Percentiles rank a stretch among this genome's conserved stretches.
Evolutionary conservation across 2,329 filamentous ascomycete genomes (phyloP).

Genomic region (Aphanoascus verrucosus): DNA sequence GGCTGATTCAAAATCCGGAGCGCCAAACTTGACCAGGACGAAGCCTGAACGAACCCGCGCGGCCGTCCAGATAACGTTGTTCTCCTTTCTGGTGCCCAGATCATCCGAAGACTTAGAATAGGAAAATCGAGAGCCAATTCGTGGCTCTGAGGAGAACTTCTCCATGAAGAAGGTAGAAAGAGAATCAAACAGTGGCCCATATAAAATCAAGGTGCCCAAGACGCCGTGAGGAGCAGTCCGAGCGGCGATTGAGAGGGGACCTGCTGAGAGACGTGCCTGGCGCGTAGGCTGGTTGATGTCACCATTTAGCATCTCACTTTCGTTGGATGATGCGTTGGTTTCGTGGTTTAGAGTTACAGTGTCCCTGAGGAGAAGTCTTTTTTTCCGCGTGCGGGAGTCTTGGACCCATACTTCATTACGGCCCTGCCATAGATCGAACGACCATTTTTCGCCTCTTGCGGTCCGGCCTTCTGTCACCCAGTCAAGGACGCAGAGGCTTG

Average conservation of each 20-base stretch:
- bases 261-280: not conserved
- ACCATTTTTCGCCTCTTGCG: constrained; percentile 83
- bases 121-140: constrained; percentile 71
- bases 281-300: not conserved
- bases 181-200: constrained; percentile 56
- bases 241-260: constrained; percentile 26
- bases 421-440: constrained; percentile 65
- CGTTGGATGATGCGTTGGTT: constrained; percentile 25
- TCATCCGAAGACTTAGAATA: constrained; percentile 17
- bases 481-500: constrained; percentile 70
- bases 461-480: constrained; percentile 86
- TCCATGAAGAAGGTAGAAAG: constrained; percentile 64
- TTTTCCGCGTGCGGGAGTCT: constrained; percentile 32
- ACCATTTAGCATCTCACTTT: constrained; percentile 22
- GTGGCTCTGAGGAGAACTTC: constrained; percentile 66
- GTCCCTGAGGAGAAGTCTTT: constrained; percentile 69
- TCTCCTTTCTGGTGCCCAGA: constrained; percentile 22
- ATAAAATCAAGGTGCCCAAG: constrained; percentile 74
- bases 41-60: constrained; percentile 65
- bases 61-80: constrained; percentile 68
- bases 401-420: constrained; percentile 63
- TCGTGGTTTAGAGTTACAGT: constrained; percentile 62
- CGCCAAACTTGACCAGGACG: constrained; percentile 83
- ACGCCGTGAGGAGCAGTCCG: constrained; percentile 67
- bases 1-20: constrained; percentile 67